Evolutionary conservation across 352 stramenopile genomes (phyloP).

Genomic region (Peronospora belbahrii): DNA sequence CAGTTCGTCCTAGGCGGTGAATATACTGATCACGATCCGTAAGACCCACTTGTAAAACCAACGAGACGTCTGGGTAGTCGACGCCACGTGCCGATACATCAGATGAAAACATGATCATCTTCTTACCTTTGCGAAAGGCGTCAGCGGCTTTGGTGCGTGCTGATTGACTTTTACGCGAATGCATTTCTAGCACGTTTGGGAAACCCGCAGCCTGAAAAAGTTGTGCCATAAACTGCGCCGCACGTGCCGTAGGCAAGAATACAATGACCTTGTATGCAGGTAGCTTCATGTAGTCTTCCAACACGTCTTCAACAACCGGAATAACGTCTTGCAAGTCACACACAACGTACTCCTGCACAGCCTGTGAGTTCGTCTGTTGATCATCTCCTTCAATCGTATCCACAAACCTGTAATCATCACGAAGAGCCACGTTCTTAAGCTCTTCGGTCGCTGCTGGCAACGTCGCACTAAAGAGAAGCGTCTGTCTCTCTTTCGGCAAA

Average conservation of each 20-base stretch:
- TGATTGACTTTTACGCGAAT: constrained; percentile 92
- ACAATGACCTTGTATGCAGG: constrained; percentile 92
- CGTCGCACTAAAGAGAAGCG: constrained; percentile 94
- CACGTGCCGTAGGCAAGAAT: constrained; percentile 89
- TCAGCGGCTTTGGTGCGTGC: constrained; percentile 82
- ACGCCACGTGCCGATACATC: constrained; percentile 93
- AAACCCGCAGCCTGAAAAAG: constrained; percentile 79
- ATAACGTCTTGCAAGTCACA: constrained; percentile 69
- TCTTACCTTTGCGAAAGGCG: constrained; percentile 82
- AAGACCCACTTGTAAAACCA: constrained; percentile 79
- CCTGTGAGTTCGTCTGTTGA: constrained; percentile 80
- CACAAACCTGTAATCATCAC: constrained; percentile 83
- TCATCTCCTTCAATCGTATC: constrained; percentile 90
- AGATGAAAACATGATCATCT: constrained; percentile 90
- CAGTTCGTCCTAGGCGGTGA: constrained; percentile 93
- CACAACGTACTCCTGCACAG: constrained; percentile 80
- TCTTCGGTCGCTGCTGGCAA: constrained; percentile 81
- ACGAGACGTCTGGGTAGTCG: constrained; percentile 92
- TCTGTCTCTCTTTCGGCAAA: constrained; percentile 77
- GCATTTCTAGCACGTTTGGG: constrained; percentile 88
- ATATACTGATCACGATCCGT: constrained; percentile 92
- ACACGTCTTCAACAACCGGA: constrained; percentile 51
- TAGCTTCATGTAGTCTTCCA: constrained; percentile 68
- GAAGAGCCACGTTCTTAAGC: constrained; percentile 84
- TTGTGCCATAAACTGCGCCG: constrained; percentile 85